Evolutionary conservation across 257 asterid genomes (phyloP).

Genomic region (Pogostemon cablin): DNA sequence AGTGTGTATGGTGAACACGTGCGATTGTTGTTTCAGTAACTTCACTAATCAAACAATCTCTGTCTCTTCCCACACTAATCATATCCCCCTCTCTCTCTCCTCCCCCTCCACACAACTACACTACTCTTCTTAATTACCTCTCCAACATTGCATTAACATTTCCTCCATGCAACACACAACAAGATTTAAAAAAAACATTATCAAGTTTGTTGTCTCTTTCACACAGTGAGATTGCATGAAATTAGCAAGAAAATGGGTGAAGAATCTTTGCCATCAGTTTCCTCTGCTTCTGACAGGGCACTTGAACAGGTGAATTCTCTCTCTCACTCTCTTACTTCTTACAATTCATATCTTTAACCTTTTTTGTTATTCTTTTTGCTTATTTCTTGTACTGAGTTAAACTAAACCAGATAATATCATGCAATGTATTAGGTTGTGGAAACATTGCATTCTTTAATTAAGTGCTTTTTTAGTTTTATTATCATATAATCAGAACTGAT

Average conservation of each 20-base stretch:
- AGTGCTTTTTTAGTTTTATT: too few species aligned
- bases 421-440: too few species aligned
- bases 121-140: too few species aligned
- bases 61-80: constrained; percentile 21
- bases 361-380: neutral
- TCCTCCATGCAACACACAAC: constrained; percentile 22
- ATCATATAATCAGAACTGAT: too few species aligned
- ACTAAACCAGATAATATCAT: too few species aligned
- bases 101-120: neutral
- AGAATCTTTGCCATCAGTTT: constrained; percentile 17
- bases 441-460: too few species aligned
- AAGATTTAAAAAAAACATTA: neutral
- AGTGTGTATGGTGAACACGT: constrained; percentile 34
- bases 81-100: neutral
- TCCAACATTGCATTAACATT: neutral
- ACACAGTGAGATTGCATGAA: neutral
- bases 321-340: neutral
- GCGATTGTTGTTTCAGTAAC: constrained; percentile 26
- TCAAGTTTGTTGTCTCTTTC: constrained; percentile 14
- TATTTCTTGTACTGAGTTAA: too few species aligned
- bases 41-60: constrained; percentile 23
- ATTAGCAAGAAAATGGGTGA: constrained; percentile 15
- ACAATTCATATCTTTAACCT: neutral
- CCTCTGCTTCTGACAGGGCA: constrained; percentile 29
- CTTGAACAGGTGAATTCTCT: constrained; percentile 25